Evolutionary conservation across 1,139 yeast species (phyloP).

Genomic region (Protomyces macrosporus): DNA sequence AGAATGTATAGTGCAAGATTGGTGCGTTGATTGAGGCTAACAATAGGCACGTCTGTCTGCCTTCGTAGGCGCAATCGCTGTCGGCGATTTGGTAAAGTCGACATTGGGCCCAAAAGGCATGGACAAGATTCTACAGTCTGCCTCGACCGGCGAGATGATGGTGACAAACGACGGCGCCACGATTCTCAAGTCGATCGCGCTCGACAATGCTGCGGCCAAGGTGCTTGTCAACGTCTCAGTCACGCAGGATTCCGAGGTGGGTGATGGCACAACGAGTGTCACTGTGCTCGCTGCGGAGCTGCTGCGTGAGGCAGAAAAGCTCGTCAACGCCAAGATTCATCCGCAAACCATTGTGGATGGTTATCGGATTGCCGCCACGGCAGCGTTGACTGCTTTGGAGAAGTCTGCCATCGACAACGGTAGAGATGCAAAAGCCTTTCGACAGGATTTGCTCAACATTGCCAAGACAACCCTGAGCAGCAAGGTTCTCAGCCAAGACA

Average conservation of each 20-base stretch:
- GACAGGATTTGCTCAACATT: constrained; percentile 72
- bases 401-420: constrained; percentile 61
- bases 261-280: constrained; percentile 99
- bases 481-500: constrained; percentile 90
- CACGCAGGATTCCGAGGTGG: constrained; percentile 98
- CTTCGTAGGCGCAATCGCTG: constrained; percentile 98
- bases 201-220: constrained; percentile 97
- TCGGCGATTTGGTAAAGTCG: constrained; percentile 91
- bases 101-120: constrained; percentile 98
- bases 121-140: constrained; percentile 90
- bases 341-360: constrained; percentile 98
- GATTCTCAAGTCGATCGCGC: constrained; percentile 84
- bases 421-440: constrained; percentile 55
- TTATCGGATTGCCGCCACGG: constrained; percentile 76
- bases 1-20: constrained; percentile 36
- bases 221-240: constrained; percentile 92
- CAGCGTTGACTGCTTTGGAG: constrained; percentile 76
- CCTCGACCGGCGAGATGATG: constrained; percentile 67
- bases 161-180: constrained; percentile 99
- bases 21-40: neutral
- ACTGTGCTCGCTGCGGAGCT: constrained; percentile 89
- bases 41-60: constrained; percentile 49
- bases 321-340: constrained; percentile 87
- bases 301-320: constrained; percentile 88
- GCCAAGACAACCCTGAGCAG: constrained; percentile 93